phyloP scores from a whole-genome alignment of 1,139 yeast species.

The Scheffersomyces parashehatae region DNA sequence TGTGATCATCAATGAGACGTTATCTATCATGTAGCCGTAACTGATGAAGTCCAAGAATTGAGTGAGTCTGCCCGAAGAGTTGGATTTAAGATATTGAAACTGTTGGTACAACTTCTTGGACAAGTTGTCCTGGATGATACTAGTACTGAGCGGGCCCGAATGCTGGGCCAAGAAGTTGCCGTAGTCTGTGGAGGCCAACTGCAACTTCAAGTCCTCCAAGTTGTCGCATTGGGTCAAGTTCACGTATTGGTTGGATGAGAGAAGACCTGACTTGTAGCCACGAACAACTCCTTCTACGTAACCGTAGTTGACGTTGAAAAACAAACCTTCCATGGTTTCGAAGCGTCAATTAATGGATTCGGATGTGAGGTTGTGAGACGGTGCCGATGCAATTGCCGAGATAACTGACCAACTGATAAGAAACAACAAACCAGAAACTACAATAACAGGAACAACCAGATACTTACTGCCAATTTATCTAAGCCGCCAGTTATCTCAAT shows the following conservation, averaged over 20 bases:
- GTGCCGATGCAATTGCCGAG: too few relatives aligned
- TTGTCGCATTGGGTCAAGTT: slow-evolving; percentile 95
- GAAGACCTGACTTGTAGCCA: slow-evolving; percentile 85
- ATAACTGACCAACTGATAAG: too few relatives aligned
- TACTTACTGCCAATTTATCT: too few relatives aligned
- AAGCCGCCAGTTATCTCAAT: too few relatives aligned
- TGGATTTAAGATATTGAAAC: slow-evolving; percentile 81
- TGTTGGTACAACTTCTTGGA: slow-evolving; percentile 75
- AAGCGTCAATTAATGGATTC: too few relatives aligned
- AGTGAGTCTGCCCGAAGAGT: slow-evolving; percentile 77
- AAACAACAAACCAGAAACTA: too few relatives aligned
- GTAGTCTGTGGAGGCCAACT: slow-evolving; percentile 92
- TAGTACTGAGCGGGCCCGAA: slow-evolving; percentile 78
- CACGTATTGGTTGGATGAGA: slow-evolving; percentile 76
- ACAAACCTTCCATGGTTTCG: slow-evolving; percentile 74
- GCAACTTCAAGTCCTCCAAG: slow-evolving; percentile 89
- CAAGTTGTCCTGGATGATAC: slow-evolving; percentile 78
- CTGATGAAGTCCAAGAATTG: slow-evolving; percentile 88
- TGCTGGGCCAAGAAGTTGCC: slow-evolving; percentile 86
- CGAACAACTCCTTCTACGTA: slow-evolving; percentile 93
- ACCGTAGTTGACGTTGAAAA: slow-evolving; percentile 85
- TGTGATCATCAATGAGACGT: slow-evolving; percentile 91
- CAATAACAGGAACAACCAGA: too few relatives aligned
- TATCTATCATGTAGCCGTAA: slow-evolving; percentile 98
- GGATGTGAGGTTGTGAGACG: too few relatives aligned